Conservation (phyloP, 768 basidiomycete genomes). For the Lactarius pseudohatsudake region DNA sequence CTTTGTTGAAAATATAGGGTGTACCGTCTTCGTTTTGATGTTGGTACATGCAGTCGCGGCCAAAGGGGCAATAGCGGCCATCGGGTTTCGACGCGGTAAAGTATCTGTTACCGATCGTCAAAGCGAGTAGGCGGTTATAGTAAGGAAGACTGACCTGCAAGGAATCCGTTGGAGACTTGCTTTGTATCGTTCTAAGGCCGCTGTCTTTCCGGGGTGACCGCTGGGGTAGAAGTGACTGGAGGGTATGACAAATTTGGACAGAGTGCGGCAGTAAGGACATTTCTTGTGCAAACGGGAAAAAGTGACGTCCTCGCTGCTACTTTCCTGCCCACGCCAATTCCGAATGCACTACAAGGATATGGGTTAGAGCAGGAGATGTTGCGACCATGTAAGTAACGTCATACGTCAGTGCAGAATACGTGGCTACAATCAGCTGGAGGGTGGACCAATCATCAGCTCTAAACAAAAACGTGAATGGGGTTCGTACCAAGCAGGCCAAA, state of each 20-base stretch:
- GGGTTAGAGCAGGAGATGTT: slow-evolving; percentile 2
- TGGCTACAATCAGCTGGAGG: slow-evolving; percentile 69
- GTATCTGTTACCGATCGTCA: slow-evolving; percentile 44
- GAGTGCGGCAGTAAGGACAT: slow-evolving; percentile 73
- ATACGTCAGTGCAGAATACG: slow-evolving; percentile 70
- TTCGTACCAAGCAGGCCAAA: slow-evolving; percentile 65
- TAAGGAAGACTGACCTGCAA: slow-evolving; percentile 54
- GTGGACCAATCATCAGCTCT: slow-evolving; percentile 21
- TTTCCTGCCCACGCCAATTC: slow-evolving; percentile 67
- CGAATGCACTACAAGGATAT: slow-evolving; percentile 61
- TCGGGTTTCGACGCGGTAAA: slow-evolving; percentile 53
- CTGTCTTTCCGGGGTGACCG: slow-evolving; percentile 52
- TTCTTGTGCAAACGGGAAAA: slow-evolving; percentile 65
- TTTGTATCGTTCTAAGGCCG: slow-evolving; percentile 58
- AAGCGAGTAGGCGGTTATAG: background rate
- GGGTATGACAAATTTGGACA: slow-evolving; percentile 69
- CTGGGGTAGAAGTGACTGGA: slow-evolving; percentile 66
- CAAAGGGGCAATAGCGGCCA: slow-evolving; percentile 70
- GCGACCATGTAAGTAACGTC: slow-evolving; percentile 23
- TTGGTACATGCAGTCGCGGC: slow-evolving; percentile 78
- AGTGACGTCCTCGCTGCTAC: slow-evolving; percentile 51
- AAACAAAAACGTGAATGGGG: background rate
- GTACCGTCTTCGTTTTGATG: slow-evolving; percentile 70
- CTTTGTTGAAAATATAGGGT: slow-evolving; percentile 52
- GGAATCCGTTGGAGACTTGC: slow-evolving; percentile 68